Base-by-base conservation (phyloP, 2,329 filamentous ascomycete genomes). In the Colletotrichum truncatum region DNA sequence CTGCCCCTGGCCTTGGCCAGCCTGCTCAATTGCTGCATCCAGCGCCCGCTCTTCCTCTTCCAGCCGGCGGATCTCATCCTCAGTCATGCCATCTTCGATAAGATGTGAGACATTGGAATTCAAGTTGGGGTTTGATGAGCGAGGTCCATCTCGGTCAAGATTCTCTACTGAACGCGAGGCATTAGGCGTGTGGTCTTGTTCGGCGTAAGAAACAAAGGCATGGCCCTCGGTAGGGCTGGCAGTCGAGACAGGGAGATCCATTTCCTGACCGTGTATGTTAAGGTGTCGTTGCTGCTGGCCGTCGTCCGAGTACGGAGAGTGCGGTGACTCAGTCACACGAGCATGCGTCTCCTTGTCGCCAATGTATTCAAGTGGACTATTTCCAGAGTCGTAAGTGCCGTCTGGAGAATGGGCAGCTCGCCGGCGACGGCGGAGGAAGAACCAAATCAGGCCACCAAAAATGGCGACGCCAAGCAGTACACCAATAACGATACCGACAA, bases 11-110 rank as follows among this genome's bases (percentile, higher is more conserved):
- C 59, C 36, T n/a, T 63, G 72, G 39, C 69, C 79, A 4, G 78
- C 80, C 56, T 80, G 78, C 73, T 84, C 83, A 70, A 89, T 88
- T 28, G 84, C 87, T 12, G 79, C 83, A 59, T 89, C 87, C 34
- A 89, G 76, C 66, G 84, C 81, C 65, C 83, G 73, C 74, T 89
- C 87, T 71, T 89, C 86, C 67, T 87, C 86, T 70, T 87, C 85
- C 41, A 89, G 68, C 67, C 83, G 73, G 54, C 81, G 77, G 49
- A 88, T 85, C 71, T 89, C 85, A 0, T 84, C 85, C 8, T 78
- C 77, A 49, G 86, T 87, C 86, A 89, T 89, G 52, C 85, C 84
- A n/a, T 87, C 85, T 70, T 89, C 86, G 4, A 87, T 82, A 32
- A 89, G 74, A 66, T 87, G 85, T 16, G 82, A 81, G 46, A 85